Base-by-base conservation (phyloP, 129 eudicot species). In the Flaveria bidentis region DNA sequence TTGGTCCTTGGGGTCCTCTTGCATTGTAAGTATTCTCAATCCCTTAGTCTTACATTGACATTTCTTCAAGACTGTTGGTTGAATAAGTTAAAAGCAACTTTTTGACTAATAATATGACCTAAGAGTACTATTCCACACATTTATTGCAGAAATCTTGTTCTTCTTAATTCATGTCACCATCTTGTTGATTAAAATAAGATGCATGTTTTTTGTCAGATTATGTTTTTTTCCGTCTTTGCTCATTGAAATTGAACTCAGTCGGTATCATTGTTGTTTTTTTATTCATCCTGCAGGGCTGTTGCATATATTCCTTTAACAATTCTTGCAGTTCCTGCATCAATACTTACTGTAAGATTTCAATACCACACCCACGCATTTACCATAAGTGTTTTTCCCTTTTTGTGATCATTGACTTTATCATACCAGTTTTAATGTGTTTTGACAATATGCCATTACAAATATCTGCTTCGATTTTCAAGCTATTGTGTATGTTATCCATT, bases 1-100 rank as follows among this genome's bases (percentile, higher is more conserved):
- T 92, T 85, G 98, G 96, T 60, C 88, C 91, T 56, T 92, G 98
- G 98, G 98, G 98, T 79, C 98, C 98, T 81, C 79, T 89, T 30
- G 93, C 75, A 57, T 87, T 92, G 98, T 92, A 83, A 88, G 96
- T 89, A 36, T 23, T 14, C 5, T 74, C 6, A 1, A 5, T 23
- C 56, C 52, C 67, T 70, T 11, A 36, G 14, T 42, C 4, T 15
- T 8, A 26, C 17, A 42, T 36, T 36, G 5, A 36, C 41, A 36
- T 36, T 36, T 7, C 41, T 36, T 36, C 41, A 36, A 36, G 12
- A 63, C 45, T 28, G 44, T 30, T 30, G 5, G 9, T 63, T 63
- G 15, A 58, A 20, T 10, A 26, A 12, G n/a, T 62, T 11, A 25
- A 30, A 63, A 63, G 16, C 22, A 28, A 22, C 30, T 57, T 61